These are phyloP conservation scores for Lichtheimia corymbifera DNA, from an alignment of 371 early-diverging fungal species.

Conservation along the genomic window DNA sequence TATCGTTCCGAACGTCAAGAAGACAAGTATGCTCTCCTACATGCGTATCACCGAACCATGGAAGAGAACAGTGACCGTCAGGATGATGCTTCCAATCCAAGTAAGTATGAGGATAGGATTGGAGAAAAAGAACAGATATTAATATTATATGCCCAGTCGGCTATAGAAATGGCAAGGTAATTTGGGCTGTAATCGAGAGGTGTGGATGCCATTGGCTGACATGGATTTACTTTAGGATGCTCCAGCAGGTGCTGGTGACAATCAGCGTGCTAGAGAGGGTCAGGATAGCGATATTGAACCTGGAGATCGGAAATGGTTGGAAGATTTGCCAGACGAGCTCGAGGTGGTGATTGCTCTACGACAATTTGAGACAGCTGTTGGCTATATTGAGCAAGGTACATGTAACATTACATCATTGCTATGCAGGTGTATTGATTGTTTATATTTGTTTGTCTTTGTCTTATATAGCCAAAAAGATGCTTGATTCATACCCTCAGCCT, in stretches of 20 bases:
- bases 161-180: slow-evolving; percentile 8
- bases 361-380: slow-evolving; percentile 83
- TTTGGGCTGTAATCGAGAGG: no score
- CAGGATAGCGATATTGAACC: slow-evolving; percentile 24
- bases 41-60: slow-evolving; percentile 65
- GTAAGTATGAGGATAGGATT: slow-evolving; percentile 4
- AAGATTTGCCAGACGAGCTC: slow-evolving; percentile 78
- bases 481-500: slow-evolving; percentile 38
- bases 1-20: slow-evolving; percentile 74
- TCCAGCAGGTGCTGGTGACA: not conserved
- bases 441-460: not conserved
- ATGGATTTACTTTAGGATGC: not conserved
- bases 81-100: slow-evolving; percentile 28
- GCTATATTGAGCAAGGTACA: slow-evolving; percentile 69
- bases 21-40: slow-evolving; percentile 72
- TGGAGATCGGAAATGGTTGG: slow-evolving; percentile 65
- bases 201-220: no score
- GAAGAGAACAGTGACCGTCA: slow-evolving; percentile 62
- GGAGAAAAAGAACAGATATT: not conserved
- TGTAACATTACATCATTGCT: not conserved
- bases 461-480: slow-evolving; percentile 36
- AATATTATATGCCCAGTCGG: not conserved
- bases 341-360: slow-evolving; percentile 88
- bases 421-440: not conserved
- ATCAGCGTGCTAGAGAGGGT: slow-evolving; percentile 1